These are phyloP conservation scores for Ajuga reptans DNA, from an alignment of 305 asterid genomes.

Conservation along the genomic window DNA sequence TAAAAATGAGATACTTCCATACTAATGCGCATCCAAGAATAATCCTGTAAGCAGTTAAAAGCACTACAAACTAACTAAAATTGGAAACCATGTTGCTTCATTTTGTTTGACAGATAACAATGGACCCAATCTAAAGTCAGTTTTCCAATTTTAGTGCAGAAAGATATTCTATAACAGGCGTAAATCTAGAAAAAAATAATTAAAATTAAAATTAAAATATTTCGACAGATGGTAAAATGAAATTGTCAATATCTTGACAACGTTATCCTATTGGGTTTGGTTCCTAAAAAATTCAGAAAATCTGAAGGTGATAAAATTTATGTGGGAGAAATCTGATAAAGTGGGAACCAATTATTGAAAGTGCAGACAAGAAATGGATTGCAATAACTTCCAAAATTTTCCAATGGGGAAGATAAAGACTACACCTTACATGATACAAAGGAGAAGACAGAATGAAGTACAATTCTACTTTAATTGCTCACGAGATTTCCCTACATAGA, in stretches of 20 bases:
- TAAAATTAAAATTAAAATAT: too few species aligned
- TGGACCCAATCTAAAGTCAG: too few species aligned
- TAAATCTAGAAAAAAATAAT: too few species aligned
- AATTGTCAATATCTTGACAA: background rate
- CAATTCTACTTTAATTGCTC: constrained; percentile 20
- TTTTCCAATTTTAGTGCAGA: too few species aligned
- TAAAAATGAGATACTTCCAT: too few species aligned
- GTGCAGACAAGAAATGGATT: background rate
- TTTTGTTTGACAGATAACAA: too few species aligned
- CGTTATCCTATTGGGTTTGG: constrained; percentile 5
- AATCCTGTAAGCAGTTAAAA: too few species aligned
- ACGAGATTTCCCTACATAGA: constrained; percentile 21
- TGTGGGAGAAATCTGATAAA: constrained; percentile 17
- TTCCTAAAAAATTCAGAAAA: constrained; percentile 8
- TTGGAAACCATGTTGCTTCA: too few species aligned
- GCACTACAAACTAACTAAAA: too few species aligned
- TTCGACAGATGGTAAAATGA: too few species aligned
- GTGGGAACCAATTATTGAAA: constrained; percentile 17
- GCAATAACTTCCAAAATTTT: constrained; percentile 22
- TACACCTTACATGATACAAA: constrained; percentile 33
- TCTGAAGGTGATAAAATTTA: constrained; percentile 23
- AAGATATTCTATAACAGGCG: too few species aligned
- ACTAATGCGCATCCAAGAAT: too few species aligned
- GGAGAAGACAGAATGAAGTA: constrained; percentile 29
- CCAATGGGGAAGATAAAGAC: constrained; percentile 38